Base-by-base conservation (phyloP, 164 flowering plant species). In the Amborella trichopoda region DNA sequence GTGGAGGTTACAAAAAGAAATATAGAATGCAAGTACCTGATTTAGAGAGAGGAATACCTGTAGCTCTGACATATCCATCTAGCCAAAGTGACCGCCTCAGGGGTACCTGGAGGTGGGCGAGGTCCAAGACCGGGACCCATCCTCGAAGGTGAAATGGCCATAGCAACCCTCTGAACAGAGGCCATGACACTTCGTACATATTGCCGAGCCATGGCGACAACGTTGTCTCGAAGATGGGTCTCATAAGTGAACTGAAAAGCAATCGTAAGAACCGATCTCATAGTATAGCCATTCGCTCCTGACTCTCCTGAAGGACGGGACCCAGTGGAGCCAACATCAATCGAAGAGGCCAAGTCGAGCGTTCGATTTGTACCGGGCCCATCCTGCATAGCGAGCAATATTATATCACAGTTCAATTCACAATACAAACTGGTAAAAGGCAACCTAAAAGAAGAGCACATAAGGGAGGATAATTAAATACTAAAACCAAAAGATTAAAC, bases 131-230 rank as follows among this genome's bases (percentile, higher is more conserved):
- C 61, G 21, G 81, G 25, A 8, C 45, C 54, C 18, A 76, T 48
- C 6, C 65, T 55, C 5, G 91, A 74, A 1, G 96, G 96, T 2
- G 94, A 45, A 53, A 88, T 74, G 10, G 94, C 94, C 82, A 76
- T 71, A 3, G 91, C 94, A 62, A 88, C 96, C 69, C 94, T 76
- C 71, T 83, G 94, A 24, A 84, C 96, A 33, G 96, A 81, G 9
- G 68, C 73, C 24, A 87, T 76, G 40, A 87, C 67, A 46, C 73
- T 81, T 3, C 94, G 74, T n/a, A 87, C 78, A 49, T 87, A 87
- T 23, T 83, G 88, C 23, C 94, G 87, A 49, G 96, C 96, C 96
- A 87, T 87, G 12, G 77, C 74, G 24, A 83, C 87, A 8, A 83
- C 88, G 53, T 54, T 77, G 42, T 83, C 94, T 18, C 67, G 76